Base-by-base conservation (phyloP, 192 early-diverging fungal genomes). In the Coemansia sp. region DNA sequence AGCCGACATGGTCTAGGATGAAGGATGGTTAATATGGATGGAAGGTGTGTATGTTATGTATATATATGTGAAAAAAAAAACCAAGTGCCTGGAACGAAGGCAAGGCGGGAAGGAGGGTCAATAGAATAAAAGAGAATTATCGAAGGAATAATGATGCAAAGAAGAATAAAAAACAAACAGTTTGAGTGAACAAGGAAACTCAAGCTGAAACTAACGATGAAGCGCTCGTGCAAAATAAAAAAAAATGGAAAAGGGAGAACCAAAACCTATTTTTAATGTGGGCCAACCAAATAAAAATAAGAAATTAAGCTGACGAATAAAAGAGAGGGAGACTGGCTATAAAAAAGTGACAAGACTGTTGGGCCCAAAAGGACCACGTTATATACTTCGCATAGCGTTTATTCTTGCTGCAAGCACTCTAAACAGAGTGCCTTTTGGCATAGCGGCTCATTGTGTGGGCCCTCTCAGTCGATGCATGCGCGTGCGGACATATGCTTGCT, bases 41-140 rank as follows among this genome's bases (percentile, higher is more conserved):
- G n/a, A 23, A 24, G 10, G 50, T 45, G 55, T 57, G 4, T 53
- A 5, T 53, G 42, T 53, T 53, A 50, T 61, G 17, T 53, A 22
- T 54, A 11, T 37, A 44, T 23, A 41, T 44, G 27, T 14, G 19
- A 17, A 47, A 21, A 21, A 22, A 17, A n/a, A n/a, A n/a, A n/a
- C n/a, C n/a, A n/a, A n/a, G n/a, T n/a, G n/a, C n/a, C n/a, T n/a
- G n/a, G n/a, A n/a, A n/a, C n/a, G n/a, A n/a, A n/a, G n/a, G n/a
- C n/a, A n/a, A n/a, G n/a, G n/a, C n/a, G 9, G 21, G 7, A 4
- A 47, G 45, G 21, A 21, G 4, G 27, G 27, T 30, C 4, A 30
- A 30, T 10, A 47, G 19, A 47, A 47, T 2, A 47, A 47, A 17
- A 47, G 10, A 10, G 23, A 22, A 10, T 10, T 47, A 17, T 14